Evolutionary conservation across 202 grass and related monocot species (phyloP).

Genomic region (Hordeum pubiflorum): DNA sequence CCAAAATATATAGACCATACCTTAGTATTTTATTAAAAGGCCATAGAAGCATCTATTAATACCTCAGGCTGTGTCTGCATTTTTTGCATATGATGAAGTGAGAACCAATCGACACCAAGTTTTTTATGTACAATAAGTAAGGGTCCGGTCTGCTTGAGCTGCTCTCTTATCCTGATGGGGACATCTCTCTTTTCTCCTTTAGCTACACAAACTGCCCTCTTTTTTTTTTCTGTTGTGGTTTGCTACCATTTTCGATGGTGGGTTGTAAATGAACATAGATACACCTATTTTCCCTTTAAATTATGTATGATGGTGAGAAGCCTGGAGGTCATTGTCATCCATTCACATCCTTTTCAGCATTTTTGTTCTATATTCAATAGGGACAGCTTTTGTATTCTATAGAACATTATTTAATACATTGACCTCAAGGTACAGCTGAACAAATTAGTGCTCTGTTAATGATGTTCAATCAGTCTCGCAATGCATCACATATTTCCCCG

Average conservation of each 20-base stretch:
- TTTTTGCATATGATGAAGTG: background rate
- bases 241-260: background rate
- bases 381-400: constrained; percentile 9
- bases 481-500: background rate
- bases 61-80: background rate
- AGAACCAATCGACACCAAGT: background rate
- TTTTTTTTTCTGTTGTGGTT: background rate
- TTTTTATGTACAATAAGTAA: background rate
- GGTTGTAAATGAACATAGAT: background rate
- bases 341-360: constrained; percentile 1
- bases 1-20: background rate
- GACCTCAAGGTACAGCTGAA: background rate
- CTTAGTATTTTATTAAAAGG: background rate
- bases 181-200: background rate
- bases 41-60: background rate
- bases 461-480: background rate
- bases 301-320: constrained; percentile 8
- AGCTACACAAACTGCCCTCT: background rate
- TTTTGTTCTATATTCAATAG: background rate
- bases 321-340: constrained; percentile 11
- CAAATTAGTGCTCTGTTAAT: background rate
- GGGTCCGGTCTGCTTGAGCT: background rate
- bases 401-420: background rate
- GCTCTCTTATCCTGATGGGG: background rate
- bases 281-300: background rate